Percentiles rank a stretch among this genome's conserved stretches.
These are phyloP conservation scores for Populus trichocarpa DNA, from an alignment of 441 rosid species.

Conservation along the genomic window DNA sequence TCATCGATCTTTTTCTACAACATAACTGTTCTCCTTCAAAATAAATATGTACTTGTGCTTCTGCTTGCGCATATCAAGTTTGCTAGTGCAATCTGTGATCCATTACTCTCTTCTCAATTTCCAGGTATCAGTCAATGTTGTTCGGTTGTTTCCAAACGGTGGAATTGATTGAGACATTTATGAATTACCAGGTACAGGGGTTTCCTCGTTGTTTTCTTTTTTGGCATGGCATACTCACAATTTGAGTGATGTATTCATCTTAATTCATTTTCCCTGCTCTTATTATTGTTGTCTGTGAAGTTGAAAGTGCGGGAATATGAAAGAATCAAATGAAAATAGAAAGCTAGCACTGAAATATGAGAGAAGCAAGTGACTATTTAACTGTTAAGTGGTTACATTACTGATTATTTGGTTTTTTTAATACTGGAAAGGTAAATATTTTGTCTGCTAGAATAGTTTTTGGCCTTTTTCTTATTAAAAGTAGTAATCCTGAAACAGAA, in stretches of 20 bases:
- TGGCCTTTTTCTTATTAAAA: not conserved
- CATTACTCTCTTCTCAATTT: conserved; percentile 6
- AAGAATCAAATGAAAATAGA: not conserved
- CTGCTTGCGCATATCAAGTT: not conserved
- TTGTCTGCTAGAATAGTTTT: not conserved
- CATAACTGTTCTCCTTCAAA: not conserved
- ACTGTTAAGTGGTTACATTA: not conserved
- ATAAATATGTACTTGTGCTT: not conserved
- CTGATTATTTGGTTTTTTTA: not conserved
- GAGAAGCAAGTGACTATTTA: not conserved
- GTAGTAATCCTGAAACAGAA: not conserved
- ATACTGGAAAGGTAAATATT: not conserved
- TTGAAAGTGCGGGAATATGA: not conserved
- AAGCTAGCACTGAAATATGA: not conserved
- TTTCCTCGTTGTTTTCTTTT: not conserved
- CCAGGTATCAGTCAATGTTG: conserved; percentile 94
- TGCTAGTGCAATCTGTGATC: not conserved
- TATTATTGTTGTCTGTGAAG: not conserved
- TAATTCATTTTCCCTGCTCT: not conserved
- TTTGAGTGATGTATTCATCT: not conserved
- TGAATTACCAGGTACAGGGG: conserved; percentile 88
- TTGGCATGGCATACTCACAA: not conserved
- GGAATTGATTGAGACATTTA: conserved; percentile 90
- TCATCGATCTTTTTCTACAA: not conserved
- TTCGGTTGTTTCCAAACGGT: conserved; percentile 89